Conservation (phyloP, 1,284 basidiomycete genomes). For the Pascua sp. region DNA sequence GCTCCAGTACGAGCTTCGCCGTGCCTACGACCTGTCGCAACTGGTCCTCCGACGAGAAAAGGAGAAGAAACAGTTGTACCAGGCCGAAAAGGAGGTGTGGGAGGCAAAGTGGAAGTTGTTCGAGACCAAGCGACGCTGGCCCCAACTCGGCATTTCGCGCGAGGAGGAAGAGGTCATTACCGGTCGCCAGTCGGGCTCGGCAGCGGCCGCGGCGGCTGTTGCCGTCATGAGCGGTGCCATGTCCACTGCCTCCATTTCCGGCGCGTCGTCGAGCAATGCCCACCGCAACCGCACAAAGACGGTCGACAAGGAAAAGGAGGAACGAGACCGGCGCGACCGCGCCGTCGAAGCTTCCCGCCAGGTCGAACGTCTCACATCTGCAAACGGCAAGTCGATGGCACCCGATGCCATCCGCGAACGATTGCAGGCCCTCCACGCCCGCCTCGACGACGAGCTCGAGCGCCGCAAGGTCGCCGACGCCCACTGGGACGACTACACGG, state of each 20-base stretch:
- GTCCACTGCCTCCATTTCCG: not conserved
- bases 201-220: slow-evolving; percentile 49
- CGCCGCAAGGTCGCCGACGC: slow-evolving; percentile 64
- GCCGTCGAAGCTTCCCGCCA: slow-evolving; percentile 29
- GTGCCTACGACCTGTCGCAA: slow-evolving; percentile 68
- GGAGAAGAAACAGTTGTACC: slow-evolving; percentile 64
- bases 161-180: slow-evolving; percentile 69
- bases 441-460: slow-evolving; percentile 65
- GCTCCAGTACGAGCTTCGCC: slow-evolving; percentile 70
- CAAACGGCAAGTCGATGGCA: slow-evolving; percentile 32
- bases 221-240: slow-evolving; percentile 13
- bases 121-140: slow-evolving; percentile 75
- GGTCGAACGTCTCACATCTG: slow-evolving; percentile 19
- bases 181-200: slow-evolving; percentile 59
- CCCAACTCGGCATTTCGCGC: slow-evolving; percentile 62
- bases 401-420: slow-evolving; percentile 56
- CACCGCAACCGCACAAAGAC: slow-evolving; percentile 19
- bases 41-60: slow-evolving; percentile 68
- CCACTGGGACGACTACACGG: slow-evolving; percentile 79
- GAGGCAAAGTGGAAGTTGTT: slow-evolving; percentile 70
- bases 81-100: slow-evolving; percentile 67
- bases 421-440: slow-evolving; percentile 58
- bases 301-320: slow-evolving; percentile 40
- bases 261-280: slow-evolving; percentile 30
- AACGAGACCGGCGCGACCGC: slow-evolving; percentile 40